Evolutionary conservation across 441 rosid species (phyloP).

Genomic region (Adansonia madagascariensis): DNA sequence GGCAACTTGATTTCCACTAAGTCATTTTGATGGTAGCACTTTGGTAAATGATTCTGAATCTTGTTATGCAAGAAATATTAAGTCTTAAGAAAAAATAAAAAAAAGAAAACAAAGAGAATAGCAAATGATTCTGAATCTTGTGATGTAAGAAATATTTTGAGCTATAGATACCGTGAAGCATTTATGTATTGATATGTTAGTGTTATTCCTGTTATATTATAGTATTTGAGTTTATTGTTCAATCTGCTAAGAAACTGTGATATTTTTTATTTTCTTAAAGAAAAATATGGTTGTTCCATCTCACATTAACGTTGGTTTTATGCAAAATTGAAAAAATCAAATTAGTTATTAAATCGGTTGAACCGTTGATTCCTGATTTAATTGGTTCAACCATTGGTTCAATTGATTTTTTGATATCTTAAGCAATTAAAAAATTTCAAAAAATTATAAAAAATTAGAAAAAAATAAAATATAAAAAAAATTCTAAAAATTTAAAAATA

Average conservation of each 20-base stretch:
- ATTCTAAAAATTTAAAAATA: no score
- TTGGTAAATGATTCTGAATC: background rate
- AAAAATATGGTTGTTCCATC: background rate
- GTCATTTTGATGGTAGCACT: background rate
- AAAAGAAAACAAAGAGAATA: background rate
- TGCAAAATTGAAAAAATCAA: no score
- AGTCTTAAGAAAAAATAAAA: background rate
- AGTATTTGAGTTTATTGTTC: background rate
- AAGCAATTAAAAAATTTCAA: no score
- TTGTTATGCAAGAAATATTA: no score
- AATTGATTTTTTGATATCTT: no score
- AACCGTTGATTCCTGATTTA: no score
- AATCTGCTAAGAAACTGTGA: background rate
- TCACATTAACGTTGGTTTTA: background rate
- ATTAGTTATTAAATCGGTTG: no score
- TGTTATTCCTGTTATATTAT: background rate
- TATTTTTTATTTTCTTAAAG: background rate
- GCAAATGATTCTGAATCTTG: background rate
- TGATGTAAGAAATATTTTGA: background rate
- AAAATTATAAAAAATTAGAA: no score
- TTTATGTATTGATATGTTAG: background rate
- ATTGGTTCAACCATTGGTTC: no score
- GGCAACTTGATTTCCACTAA: constrained; percentile 20
- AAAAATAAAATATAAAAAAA: no score
- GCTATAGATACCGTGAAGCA: background rate